These are phyloP conservation scores for Cyclotella kingstonii DNA, from an alignment of 108 stramenopile species.

Conservation along the genomic window DNA sequence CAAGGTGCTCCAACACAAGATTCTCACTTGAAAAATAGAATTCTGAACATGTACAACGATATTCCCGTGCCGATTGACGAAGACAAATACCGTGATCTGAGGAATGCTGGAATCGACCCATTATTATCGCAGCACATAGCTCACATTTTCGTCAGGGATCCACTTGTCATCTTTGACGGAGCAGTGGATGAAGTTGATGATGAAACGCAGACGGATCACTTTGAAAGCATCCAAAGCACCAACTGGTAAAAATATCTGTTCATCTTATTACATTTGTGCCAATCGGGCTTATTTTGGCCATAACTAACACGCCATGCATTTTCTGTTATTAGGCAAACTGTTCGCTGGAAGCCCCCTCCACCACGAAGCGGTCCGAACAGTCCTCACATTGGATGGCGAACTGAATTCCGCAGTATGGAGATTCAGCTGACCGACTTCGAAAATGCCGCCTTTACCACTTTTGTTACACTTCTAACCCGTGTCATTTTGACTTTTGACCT, in stretches of 20 bases:
- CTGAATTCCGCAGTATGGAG: constrained; percentile 98
- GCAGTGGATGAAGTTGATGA: constrained; percentile 95
- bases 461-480: constrained; percentile 92
- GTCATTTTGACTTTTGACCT: constrained; percentile 98
- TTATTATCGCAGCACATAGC: constrained; percentile 94
- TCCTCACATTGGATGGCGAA: constrained; percentile 98
- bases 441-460: constrained; percentile 96
- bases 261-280: not conserved
- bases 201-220: constrained; percentile 92
- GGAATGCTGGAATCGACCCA: constrained; percentile 88
- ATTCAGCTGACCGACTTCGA: constrained; percentile 98
- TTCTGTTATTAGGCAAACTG: constrained; percentile 73
- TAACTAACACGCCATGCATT: not conserved
- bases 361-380: constrained; percentile 82
- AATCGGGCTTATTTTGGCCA: no score
- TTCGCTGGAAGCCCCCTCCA: constrained; percentile 99
- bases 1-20: constrained; percentile 56
- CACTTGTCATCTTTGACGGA: constrained; percentile 95
- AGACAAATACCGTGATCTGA: constrained; percentile 67
- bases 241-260: constrained; percentile 79
- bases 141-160: constrained; percentile 96
- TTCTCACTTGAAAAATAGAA: constrained; percentile 52
- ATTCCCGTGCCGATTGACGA: constrained; percentile 86
- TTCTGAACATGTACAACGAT: constrained; percentile 93
- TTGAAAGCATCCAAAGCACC: constrained; percentile 97